These are phyloP conservation scores for Backusella psychrophila DNA, from an alignment of 192 early-diverging fungal genomes.

Conservation along the genomic window DNA sequence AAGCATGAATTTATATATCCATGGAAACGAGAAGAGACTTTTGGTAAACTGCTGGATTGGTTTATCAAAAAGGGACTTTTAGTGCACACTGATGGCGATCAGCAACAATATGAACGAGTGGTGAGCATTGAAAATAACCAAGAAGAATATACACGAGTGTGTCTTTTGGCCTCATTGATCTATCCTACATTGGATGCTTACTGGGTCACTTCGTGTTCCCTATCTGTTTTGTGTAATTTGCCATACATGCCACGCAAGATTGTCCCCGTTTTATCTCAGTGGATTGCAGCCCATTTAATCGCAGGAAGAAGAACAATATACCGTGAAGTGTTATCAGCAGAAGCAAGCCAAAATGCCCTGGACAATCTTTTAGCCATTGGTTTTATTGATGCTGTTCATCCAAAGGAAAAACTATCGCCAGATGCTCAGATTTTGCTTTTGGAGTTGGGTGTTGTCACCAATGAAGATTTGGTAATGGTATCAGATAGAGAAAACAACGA, in stretches of 20 bases:
- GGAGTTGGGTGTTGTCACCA: constrained; percentile 33
- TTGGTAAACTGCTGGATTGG: constrained; percentile 13
- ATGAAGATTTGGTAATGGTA: constrained; percentile 35
- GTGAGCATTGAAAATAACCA: constrained; percentile 16
- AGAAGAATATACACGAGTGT: constrained; percentile 23
- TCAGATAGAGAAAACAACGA: constrained; percentile 12
- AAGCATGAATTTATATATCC: constrained; percentile 35
- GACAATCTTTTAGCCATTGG: constrained; percentile 33
- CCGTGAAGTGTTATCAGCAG: constrained; percentile 40
- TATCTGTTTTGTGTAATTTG: constrained; percentile 36
- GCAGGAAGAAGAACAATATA: constrained; percentile 35
- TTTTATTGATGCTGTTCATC: constrained; percentile 35
- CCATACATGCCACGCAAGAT: constrained; percentile 40
- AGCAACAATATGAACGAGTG: neutral
- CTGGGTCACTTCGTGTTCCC: constrained; percentile 41
- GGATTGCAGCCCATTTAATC: constrained; percentile 42
- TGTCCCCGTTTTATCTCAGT: constrained; percentile 36
- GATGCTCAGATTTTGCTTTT: constrained; percentile 35
- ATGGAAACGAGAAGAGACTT: constrained; percentile 33
- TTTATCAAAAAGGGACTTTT: constrained; percentile 20
- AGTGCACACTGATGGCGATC: neutral
- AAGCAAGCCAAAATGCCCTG: constrained; percentile 32
- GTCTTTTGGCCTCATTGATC: constrained; percentile 37
- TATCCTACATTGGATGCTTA: constrained; percentile 38
- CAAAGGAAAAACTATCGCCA: constrained; percentile 33